Conservation (phyloP, 2,329 filamentous ascomycete species). For the Fusarium incarnatum region DNA sequence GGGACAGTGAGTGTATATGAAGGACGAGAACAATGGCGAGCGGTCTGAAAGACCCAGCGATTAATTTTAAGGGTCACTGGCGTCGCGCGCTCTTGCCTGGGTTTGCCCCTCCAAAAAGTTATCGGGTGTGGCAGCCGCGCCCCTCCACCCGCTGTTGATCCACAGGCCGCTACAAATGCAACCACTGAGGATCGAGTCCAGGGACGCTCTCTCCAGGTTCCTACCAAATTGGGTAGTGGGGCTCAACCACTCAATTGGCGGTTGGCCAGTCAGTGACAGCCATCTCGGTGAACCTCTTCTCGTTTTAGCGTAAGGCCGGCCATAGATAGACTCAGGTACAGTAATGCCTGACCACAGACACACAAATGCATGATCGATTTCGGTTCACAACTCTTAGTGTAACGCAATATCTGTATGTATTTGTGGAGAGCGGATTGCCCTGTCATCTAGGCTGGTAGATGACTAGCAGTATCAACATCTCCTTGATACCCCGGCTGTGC, state of each 20-base stretch:
- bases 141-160: slow-evolving; percentile 36
- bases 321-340: background rate
- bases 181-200: slow-evolving; percentile 33
- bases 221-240: slow-evolving; percentile 38
- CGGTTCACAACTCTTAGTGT: background rate
- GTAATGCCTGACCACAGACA: background rate
- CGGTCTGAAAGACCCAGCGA: slow-evolving; percentile 35
- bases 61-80: slow-evolving; percentile 45
- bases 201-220: slow-evolving; percentile 22
- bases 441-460: background rate
- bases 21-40: slow-evolving; percentile 13
- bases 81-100: slow-evolving; percentile 28
- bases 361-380: slow-evolving; percentile 1
- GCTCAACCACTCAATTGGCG: slow-evolving; percentile 29
- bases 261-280: slow-evolving; percentile 35
- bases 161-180: slow-evolving; percentile 34
- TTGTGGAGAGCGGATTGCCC: background rate
- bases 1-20: slow-evolving; percentile 7
- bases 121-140: slow-evolving; percentile 36
- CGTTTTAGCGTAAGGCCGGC: slow-evolving; percentile 16
- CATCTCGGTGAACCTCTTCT: slow-evolving; percentile 45
- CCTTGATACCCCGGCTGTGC: background rate
- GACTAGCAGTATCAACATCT: background rate
- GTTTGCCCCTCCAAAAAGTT: slow-evolving; percentile 44
- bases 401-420: background rate